Evolutionary conservation across 306 rosid genomes (phyloP).

Genomic region (Fagus crenata): DNA sequence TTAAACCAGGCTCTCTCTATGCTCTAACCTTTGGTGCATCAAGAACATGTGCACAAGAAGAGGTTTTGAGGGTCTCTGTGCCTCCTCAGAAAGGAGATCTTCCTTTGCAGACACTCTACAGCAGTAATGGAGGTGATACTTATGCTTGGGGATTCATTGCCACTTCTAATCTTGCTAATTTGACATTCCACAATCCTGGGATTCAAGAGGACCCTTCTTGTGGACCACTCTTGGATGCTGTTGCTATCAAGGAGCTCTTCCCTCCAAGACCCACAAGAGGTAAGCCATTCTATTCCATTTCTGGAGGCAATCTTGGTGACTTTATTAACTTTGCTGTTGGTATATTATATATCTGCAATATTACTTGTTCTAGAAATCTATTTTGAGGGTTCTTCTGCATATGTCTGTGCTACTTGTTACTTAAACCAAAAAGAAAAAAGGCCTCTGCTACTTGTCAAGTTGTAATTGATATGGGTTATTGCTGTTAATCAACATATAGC

Average conservation of each 20-base stretch:
- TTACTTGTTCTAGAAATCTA: not conserved
- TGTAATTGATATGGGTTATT: not conserved
- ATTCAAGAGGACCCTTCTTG: constrained; percentile 90
- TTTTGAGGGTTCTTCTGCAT: not conserved
- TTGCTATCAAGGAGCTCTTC: constrained; percentile 79
- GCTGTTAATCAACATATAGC: not conserved
- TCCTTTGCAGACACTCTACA: constrained; percentile 84
- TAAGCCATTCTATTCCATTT: constrained; percentile 33
- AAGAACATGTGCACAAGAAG: constrained; percentile 96
- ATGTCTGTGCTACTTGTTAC: not conserved
- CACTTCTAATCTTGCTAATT: constrained; percentile 40
- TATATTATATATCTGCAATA: not conserved
- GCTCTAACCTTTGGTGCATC: constrained; percentile 90
- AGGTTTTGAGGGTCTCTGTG: constrained; percentile 73
- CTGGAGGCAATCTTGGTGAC: not conserved
- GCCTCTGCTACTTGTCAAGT: not conserved
- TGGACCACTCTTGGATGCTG: constrained; percentile 91
- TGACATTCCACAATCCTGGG: constrained; percentile 87
- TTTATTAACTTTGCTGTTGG: not conserved
- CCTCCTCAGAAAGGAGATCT: constrained; percentile 76
- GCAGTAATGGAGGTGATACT: constrained; percentile 74
- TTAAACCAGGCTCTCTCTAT: constrained; percentile 59
- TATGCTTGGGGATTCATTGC: constrained; percentile 82
- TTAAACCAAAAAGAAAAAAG: no score
- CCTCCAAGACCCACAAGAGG: constrained; percentile 74